A percentile compares a stretch with the other conserved stretches of the same genome.
phyloP scores from a whole-genome alignment of 768 basidiomycete genomes.

The Hypsizygus marmoreus region DNA sequence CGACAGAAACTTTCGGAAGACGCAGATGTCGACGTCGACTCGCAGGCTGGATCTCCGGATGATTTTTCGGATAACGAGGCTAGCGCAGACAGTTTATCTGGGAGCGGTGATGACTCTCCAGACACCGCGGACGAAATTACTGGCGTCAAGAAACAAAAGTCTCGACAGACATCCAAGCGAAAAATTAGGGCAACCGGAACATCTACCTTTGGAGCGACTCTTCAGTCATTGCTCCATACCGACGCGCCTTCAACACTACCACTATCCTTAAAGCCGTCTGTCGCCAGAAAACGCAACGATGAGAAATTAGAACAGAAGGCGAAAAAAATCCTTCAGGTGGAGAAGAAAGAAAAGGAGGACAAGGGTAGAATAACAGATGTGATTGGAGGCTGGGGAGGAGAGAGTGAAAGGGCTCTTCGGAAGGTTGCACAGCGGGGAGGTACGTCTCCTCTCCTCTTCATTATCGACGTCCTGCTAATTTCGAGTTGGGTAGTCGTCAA shows the following conservation, averaged over 20 bases:
- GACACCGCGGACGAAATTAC: slow-evolving; percentile 71
- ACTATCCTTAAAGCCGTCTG: slow-evolving; percentile 77
- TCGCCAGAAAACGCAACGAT: slow-evolving; percentile 67
- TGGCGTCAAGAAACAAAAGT: slow-evolving; percentile 57
- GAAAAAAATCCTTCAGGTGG: slow-evolving; percentile 68
- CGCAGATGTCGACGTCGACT: slow-evolving; percentile 20
- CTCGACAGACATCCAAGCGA: slow-evolving; percentile 78
- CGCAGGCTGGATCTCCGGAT: slow-evolving; percentile 18
- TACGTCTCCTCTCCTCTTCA: slow-evolving; percentile 30
- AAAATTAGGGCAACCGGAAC: slow-evolving; percentile 80
- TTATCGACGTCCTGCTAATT: not conserved
- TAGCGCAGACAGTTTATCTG: slow-evolving; percentile 11
- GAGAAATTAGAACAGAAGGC: slow-evolving; percentile 75
- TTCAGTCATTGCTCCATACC: slow-evolving; percentile 73
- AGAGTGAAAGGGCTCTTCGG: slow-evolving; percentile 71
- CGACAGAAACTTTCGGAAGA: slow-evolving; percentile 47
- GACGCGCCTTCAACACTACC: slow-evolving; percentile 70
- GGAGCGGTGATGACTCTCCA: slow-evolving; percentile 28
- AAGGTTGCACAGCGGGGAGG: slow-evolving; percentile 89
- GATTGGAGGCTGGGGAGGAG: slow-evolving; percentile 89
- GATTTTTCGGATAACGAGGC: slow-evolving; percentile 20
- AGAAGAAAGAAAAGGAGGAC: slow-evolving; percentile 76
- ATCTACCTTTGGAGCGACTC: slow-evolving; percentile 71
- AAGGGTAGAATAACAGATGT: slow-evolving; percentile 65
- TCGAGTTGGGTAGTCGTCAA: slow-evolving; percentile 62